Evolutionary conservation across 2,329 filamentous ascomycete species (phyloP).

Genomic region (Aspergillus sp.): DNA sequence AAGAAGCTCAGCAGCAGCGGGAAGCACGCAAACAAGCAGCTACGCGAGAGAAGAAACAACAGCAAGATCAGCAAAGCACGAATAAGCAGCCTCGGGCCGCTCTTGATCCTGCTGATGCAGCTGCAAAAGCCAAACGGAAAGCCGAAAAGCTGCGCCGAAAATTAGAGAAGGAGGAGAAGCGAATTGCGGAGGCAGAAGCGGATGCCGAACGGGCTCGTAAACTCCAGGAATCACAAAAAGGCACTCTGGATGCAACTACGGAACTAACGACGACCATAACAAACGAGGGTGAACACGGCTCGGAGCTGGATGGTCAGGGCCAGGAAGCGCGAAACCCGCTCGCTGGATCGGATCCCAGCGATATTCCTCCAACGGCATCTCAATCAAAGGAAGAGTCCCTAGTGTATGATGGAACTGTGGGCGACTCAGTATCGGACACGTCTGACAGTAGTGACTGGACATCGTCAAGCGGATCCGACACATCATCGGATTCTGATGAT

Average conservation of each 20-base stretch:
- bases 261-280: neutral
- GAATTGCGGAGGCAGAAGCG: slow-evolving; percentile 50
- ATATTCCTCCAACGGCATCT: neutral
- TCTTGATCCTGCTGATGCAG: slow-evolving; percentile 37
- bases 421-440: slow-evolving; percentile 22
- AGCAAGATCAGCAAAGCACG: slow-evolving; percentile 26
- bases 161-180: slow-evolving; percentile 69
- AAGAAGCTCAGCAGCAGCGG: slow-evolving; percentile 44
- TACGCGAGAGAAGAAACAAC: slow-evolving; percentile 29
- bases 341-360: neutral
- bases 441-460: slow-evolving; percentile 42
- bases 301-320: neutral
- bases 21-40: slow-evolving; percentile 44
- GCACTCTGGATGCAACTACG: slow-evolving; percentile 19
- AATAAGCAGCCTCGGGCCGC: slow-evolving; percentile 31
- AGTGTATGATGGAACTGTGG: neutral
- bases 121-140: slow-evolving; percentile 42
- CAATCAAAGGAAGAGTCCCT: too few relatives aligned
- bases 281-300: neutral
- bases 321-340: neutral
- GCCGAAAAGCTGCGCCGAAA: slow-evolving; percentile 48
- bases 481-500: slow-evolving; percentile 30
- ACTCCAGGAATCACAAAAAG: slow-evolving; percentile 37
- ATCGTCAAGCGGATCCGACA: slow-evolving; percentile 42
- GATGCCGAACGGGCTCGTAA: slow-evolving; percentile 45